Evolutionary conservation across 1,139 yeast genomes (phyloP).

Genomic region (Debaryomyces psychrophilus): DNA sequence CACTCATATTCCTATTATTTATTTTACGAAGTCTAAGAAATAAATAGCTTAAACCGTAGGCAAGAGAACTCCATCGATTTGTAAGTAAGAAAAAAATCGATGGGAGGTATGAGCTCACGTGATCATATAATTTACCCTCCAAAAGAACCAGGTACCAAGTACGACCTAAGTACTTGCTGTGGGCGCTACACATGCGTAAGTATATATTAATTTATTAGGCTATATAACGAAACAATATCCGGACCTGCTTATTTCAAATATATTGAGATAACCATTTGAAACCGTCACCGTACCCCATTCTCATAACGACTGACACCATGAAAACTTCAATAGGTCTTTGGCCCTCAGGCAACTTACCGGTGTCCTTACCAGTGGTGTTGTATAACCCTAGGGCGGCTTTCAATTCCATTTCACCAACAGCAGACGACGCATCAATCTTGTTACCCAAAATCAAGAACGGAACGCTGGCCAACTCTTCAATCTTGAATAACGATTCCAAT

Average conservation of each 20-base stretch:
- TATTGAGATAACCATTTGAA: slow-evolving; percentile 96
- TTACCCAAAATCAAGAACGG: slow-evolving; percentile 95
- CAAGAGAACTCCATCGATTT: slow-evolving; percentile 1
- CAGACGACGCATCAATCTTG: slow-evolving; percentile 92
- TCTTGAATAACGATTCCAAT: slow-evolving; percentile 86
- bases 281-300: slow-evolving; percentile 95
- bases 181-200: background rate
- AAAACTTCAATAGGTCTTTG: slow-evolving; percentile 93
- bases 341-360: slow-evolving; percentile 70
- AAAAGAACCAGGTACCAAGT: background rate
- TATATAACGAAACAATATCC: slow-evolving; percentile 1
- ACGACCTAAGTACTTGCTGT: too few relatives aligned
- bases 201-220: slow-evolving; percentile 3
- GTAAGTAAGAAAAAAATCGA: slow-evolving; percentile 7
- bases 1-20: slow-evolving; percentile 18
- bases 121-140: too few relatives aligned
- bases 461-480: slow-evolving; percentile 85
- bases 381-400: slow-evolving; percentile 87
- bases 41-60: background rate
- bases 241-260: slow-evolving; percentile 46
- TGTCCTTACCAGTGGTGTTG: slow-evolving; percentile 82
- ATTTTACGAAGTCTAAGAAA: background rate
- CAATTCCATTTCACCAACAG: slow-evolving; percentile 93
- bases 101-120: background rate
- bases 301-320: slow-evolving; percentile 97